These are phyloP conservation scores for Phytophthora fragariaefolia DNA, from an alignment of 352 stramenopile genomes.

Conservation along the genomic window DNA sequence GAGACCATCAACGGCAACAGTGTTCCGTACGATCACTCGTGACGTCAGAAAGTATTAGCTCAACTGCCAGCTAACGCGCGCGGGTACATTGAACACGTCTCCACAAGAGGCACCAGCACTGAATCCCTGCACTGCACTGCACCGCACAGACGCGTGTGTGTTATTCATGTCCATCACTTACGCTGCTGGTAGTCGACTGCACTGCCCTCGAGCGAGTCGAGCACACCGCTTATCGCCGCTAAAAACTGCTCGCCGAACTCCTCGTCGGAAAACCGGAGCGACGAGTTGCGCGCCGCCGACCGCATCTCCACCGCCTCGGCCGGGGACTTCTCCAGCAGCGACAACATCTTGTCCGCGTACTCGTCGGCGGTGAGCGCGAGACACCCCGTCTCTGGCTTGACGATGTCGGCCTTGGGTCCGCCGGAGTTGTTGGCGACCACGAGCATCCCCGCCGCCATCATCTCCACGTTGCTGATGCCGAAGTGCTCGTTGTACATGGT, in stretches of 20 bases:
- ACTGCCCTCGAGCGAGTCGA: constrained; percentile 12
- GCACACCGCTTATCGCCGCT: constrained; percentile 45
- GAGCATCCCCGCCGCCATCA: constrained; percentile 98
- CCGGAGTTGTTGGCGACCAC: constrained; percentile 98
- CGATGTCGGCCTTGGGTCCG: constrained; percentile 95
- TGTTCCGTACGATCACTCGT: too few relatives aligned
- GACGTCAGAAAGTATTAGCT: not conserved
- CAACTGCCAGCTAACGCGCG: not conserved
- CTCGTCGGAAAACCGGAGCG: constrained; percentile 76
- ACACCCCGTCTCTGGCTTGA: constrained; percentile 80
- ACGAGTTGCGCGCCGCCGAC: constrained; percentile 46
- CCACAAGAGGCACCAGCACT: not conserved
- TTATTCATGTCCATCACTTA: constrained; percentile 32
- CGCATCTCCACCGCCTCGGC: constrained; percentile 50
- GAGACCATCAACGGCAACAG: too few relatives aligned
- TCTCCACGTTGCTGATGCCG: constrained; percentile 99
- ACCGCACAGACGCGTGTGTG: not conserved
- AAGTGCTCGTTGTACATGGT: constrained; percentile 99
- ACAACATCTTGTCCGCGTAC: constrained; percentile 87
- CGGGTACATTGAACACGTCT: not conserved
- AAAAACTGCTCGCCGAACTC: constrained; percentile 75
- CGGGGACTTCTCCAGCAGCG: constrained; percentile 51
- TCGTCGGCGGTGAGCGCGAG: constrained; percentile 88
- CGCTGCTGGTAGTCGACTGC: constrained; percentile 4
- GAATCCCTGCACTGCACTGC: too few relatives aligned